Conservation (phyloP, 352 stramenopile species). For the Thalassiosira oceanica region DNA sequence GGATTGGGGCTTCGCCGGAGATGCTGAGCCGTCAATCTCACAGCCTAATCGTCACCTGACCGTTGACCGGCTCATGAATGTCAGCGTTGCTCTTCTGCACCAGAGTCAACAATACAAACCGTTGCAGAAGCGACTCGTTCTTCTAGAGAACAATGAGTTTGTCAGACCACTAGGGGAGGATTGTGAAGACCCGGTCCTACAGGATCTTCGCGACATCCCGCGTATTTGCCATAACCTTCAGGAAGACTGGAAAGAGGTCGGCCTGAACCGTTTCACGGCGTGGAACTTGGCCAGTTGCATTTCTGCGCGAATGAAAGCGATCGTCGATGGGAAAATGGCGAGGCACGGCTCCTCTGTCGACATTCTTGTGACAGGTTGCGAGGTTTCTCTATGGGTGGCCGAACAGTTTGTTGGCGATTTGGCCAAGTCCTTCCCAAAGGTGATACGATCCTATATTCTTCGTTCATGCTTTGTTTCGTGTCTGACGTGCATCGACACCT, state of each 20-base stretch:
- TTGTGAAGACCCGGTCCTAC: constrained; percentile 36
- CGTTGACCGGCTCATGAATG: constrained; percentile 24
- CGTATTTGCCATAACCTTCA: constrained; percentile 38
- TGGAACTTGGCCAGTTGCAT: constrained; percentile 28
- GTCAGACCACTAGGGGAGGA: constrained; percentile 45
- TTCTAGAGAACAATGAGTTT: constrained; percentile 22
- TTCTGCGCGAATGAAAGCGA: constrained; percentile 4
- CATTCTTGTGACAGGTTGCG: constrained; percentile 62
- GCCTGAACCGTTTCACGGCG: constrained; percentile 34
- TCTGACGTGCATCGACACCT: no score
- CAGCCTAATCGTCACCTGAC: constrained; percentile 15
- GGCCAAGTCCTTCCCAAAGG: constrained; percentile 75
- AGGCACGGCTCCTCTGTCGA: constrained; percentile 19
- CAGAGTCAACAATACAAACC: constrained; percentile 1
- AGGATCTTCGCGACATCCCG: constrained; percentile 63
- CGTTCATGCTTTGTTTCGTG: no score
- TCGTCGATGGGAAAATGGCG: neutral
- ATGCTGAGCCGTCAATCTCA: constrained; percentile 10
- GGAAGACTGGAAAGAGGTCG: constrained; percentile 27
- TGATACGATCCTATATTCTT: no score
- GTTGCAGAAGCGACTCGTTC: neutral
- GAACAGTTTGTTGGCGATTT: constrained; percentile 80
- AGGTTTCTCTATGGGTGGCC: constrained; percentile 74
- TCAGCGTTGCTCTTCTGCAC: constrained; percentile 18
- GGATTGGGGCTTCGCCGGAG: constrained; percentile 28